These are phyloP conservation scores for Exophiala calicioides DNA, from an alignment of 2,329 filamentous ascomycete species.

Conservation along the genomic window DNA sequence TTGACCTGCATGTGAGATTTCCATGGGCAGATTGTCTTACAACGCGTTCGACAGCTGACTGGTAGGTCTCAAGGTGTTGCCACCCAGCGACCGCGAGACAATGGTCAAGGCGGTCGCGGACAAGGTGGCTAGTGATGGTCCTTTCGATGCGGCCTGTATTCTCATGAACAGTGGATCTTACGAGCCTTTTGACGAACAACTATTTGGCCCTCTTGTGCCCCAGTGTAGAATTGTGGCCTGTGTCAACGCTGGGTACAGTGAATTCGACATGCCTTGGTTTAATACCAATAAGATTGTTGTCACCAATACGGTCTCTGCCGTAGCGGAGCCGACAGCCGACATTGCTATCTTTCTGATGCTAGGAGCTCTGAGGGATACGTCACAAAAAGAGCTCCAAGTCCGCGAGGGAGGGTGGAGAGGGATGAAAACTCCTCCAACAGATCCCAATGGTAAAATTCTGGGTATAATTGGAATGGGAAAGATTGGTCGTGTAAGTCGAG, in stretches of 20 bases:
- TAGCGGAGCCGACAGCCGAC: slow-evolving; percentile 55
- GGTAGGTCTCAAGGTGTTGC: too few species aligned
- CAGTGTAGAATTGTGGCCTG: slow-evolving; percentile 50
- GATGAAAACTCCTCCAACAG: slow-evolving; percentile 38
- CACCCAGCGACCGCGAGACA: too few species aligned
- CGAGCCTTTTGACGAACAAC: slow-evolving; percentile 51
- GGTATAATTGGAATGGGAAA: slow-evolving; percentile 53
- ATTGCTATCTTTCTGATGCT: slow-evolving; percentile 52
- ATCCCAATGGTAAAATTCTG: slow-evolving; percentile 49
- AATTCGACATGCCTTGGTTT: slow-evolving; percentile 73
- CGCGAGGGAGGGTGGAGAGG: slow-evolving; percentile 43
- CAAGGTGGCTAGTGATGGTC: too few species aligned
- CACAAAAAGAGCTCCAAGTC: slow-evolving; percentile 40
- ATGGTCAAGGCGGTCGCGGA: too few species aligned
- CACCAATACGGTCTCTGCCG: slow-evolving; percentile 56
- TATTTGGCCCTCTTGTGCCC: slow-evolving; percentile 45
- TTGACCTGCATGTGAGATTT: too few species aligned
- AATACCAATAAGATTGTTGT: slow-evolving; percentile 51
- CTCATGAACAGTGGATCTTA: slow-evolving; percentile 51
- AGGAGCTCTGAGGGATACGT: slow-evolving; percentile 50
- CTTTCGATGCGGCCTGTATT: slow-evolving; percentile 51
- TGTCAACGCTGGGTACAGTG: slow-evolving; percentile 48
- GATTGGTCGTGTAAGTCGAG: too few species aligned
- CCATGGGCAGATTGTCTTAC: too few species aligned
- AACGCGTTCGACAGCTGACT: too few species aligned